Base-by-base conservation (phyloP, 768 basidiomycete genomes). In the Roridomyces roridus region DNA sequence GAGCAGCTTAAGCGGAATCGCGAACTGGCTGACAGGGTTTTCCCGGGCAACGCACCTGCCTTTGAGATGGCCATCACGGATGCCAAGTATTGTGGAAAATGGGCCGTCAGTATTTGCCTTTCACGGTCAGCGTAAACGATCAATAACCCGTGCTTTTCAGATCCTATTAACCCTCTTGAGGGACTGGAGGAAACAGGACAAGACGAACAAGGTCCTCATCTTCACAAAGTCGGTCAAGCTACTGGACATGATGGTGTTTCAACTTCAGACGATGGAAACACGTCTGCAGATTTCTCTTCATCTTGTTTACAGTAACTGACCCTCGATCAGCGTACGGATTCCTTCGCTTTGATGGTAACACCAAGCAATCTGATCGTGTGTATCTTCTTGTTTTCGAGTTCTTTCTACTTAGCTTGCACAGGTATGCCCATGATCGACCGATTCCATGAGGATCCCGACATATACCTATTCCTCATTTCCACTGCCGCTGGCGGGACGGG, bases 171-270 rank as follows among this genome's bases (percentile, higher is more conserved):
- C 31, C 7, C 74, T 91, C 3, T 75, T 98, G 20, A 81, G 80
- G 43, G 81, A 87, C 41, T 87, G 88, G 83, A 81, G 82, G 65
- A 83, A 82, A 63, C n/a, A n/a, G n/a, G 85, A 87, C 43, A 65
- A 65, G 7, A 78, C 81, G 0, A 95, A 92, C 73, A 98, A 97
- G 74, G 93, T 97, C 36, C 78, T 98, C 39, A 87, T 98, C 55
- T 98, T 98, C 73, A 95, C 94, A 3, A 94, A 94, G 69, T 91
- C 92, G 1, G 92, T 96, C 51, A 94, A 95, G 69, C 74, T 98
- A 23, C 77, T 98, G 12, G 88, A 91, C 17, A 93, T 95, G 86
- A 73, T 97, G 24, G 84, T 89, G 31, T 89, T 85, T 64, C 89
- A 92, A 69, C 80, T 95, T 12, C 77, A 76, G n/a, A 74, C 72